phyloP scores from a whole-genome alignment of 306 rosid species.

The Albizia julibrissin region DNA sequence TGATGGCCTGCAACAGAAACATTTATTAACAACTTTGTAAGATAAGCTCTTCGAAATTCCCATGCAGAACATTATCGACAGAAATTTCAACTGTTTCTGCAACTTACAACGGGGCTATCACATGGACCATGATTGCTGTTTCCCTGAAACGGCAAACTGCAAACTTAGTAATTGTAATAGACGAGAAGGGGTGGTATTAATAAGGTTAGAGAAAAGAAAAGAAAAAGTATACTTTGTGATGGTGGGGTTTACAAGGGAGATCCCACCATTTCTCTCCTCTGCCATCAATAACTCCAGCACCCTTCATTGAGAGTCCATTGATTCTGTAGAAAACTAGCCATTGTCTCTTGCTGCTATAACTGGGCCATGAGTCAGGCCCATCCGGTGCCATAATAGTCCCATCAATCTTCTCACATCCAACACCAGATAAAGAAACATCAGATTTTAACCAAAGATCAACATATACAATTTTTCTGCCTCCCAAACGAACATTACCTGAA shows the following conservation, averaged over 20 bases:
- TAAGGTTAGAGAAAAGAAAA: background rate
- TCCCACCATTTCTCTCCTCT: constrained; percentile 78
- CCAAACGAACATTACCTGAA: constrained; percentile 29
- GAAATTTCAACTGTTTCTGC: background rate
- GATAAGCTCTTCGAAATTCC: background rate
- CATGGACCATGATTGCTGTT: constrained; percentile 42
- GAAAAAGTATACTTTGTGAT: constrained; percentile 27
- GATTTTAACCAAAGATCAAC: background rate
- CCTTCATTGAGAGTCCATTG: constrained; percentile 50
- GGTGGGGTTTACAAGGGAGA: constrained; percentile 66
- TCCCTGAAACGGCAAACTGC: constrained; percentile 41
- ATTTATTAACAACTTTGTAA: background rate
- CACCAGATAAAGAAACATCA: background rate
- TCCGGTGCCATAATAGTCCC: constrained; percentile 61
- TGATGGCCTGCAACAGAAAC: constrained; percentile 40
- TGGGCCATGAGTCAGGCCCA: constrained; percentile 67
- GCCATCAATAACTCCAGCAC: constrained; percentile 62
- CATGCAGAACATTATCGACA: background rate
- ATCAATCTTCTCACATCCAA: constrained; percentile 44
- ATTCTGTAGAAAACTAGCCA: constrained; percentile 67
- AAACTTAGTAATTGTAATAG: background rate
- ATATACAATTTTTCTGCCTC: background rate
- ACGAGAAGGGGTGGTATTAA: background rate
- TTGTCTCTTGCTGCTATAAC: constrained; percentile 36
- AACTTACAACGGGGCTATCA: constrained; percentile 68